These are phyloP conservation scores for Persicaria maculosa DNA, from an alignment of 148 eudicot genomes.

Conservation along the genomic window DNA sequence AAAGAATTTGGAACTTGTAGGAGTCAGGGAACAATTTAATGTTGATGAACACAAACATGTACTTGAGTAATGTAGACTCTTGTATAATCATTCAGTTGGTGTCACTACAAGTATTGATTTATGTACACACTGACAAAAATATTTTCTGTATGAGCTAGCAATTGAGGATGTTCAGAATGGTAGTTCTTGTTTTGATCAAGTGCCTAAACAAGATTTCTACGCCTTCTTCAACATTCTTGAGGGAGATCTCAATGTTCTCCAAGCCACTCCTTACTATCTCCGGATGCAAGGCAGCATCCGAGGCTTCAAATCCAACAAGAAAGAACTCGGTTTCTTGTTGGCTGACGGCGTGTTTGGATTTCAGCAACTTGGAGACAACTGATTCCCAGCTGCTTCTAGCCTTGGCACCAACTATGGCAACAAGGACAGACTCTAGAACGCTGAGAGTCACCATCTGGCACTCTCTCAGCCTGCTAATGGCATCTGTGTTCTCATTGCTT, in stretches of 20 bases:
- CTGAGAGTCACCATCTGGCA: background rate
- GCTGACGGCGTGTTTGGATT: background rate
- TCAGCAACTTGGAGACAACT: background rate
- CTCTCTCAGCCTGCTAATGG: background rate
- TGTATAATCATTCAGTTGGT: background rate
- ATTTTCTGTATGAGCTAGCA: background rate
- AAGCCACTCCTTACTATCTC: background rate
- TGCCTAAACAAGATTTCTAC: conserved; percentile 6
- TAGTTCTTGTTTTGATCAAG: conserved; percentile 6
- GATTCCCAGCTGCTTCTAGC: no score
- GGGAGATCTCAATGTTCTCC: background rate
- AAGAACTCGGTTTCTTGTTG: background rate
- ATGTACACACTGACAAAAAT: background rate
- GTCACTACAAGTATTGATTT: background rate
- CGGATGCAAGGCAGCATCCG: background rate
- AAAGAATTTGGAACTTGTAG: no score
- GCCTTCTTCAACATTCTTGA: background rate
- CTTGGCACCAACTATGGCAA: background rate
- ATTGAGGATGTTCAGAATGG: conserved; percentile 9
- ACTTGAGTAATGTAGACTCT: background rate
- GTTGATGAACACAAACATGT: conserved; percentile 4
- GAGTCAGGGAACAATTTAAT: background rate
- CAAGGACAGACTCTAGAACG: background rate
- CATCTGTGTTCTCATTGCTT: background rate
- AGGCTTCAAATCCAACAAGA: background rate